phyloP scores from a whole-genome alignment of 192 early-diverging fungal genomes.

The Dissophora globulifera region DNA sequence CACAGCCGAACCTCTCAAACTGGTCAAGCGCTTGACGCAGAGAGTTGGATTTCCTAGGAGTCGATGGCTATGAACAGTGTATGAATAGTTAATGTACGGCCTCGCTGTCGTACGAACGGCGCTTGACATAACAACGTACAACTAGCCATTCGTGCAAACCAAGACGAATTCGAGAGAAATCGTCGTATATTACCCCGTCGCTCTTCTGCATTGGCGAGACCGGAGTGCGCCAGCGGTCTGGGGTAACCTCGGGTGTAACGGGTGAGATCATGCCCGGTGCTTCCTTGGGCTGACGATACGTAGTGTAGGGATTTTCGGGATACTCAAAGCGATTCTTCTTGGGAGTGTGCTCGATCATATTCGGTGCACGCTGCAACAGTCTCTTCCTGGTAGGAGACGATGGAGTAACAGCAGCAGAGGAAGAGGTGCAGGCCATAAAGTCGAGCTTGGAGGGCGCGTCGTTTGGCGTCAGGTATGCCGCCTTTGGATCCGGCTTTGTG shows the following conservation, averaged over 20 bases:
- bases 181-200: not conserved
- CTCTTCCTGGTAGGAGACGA: not conserved
- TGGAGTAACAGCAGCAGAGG: not conserved
- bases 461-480: slow-evolving; percentile 31
- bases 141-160: no score
- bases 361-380: not conserved
- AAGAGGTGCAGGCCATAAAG: not conserved
- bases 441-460: slow-evolving; percentile 2
- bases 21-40: not conserved
- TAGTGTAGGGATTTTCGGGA: not conserved
- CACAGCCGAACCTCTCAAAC: not conserved
- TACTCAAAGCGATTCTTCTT: slow-evolving; percentile 16
- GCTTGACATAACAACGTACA: no score
- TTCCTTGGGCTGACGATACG: slow-evolving; percentile 8
- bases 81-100: no score
- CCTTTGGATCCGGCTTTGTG: slow-evolving; percentile 18
- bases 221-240: slow-evolving; percentile 7
- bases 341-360: slow-evolving; percentile 2
- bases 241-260: not conserved
- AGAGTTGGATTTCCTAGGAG: not conserved
- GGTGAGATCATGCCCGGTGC: not conserved
- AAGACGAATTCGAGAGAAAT: not conserved
- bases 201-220: slow-evolving; percentile 1
- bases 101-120: no score
- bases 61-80: not conserved